phyloP scores from a whole-genome alignment of 805 yeast genomes.

The Kregervanrija fluxuum region DNA sequence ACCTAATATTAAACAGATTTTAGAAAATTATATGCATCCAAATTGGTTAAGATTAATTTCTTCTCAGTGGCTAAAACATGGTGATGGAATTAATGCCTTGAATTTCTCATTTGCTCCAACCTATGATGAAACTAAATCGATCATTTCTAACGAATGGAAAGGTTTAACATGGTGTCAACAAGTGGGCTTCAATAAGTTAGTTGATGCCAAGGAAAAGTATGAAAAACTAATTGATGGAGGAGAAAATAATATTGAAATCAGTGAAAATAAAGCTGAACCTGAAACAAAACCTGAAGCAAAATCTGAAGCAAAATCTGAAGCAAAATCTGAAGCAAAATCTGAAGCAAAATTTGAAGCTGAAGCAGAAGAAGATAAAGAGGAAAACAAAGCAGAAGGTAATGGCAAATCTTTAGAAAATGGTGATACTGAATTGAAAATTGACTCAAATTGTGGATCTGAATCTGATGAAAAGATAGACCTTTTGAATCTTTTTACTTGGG shows the following conservation, averaged over 20 bases:
- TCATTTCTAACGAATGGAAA: constrained; percentile 43
- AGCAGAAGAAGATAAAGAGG: constrained; percentile 5
- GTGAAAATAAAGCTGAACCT: constrained; percentile 2
- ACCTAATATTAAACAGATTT: constrained; percentile 24
- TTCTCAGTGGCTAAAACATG: constrained; percentile 54
- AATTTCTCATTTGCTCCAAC: constrained; percentile 58
- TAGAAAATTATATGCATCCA: constrained; percentile 49
- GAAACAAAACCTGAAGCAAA: no score
- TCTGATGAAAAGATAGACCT: constrained; percentile 18
- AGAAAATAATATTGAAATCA: constrained; percentile 1
- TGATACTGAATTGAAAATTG: not conserved
- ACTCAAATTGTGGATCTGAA: constrained; percentile 1
- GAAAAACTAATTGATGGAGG: not conserved
- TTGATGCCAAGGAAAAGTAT: constrained; percentile 13
- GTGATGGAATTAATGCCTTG: constrained; percentile 27
- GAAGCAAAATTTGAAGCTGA: no score
- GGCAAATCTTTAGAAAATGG: not conserved
- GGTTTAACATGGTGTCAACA: constrained; percentile 49
- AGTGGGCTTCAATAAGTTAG: constrained; percentile 37
- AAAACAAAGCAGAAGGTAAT: not conserved
- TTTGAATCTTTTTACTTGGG: constrained; percentile 22
- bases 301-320: no score
- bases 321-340: no score
- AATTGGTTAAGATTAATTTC: constrained; percentile 60
- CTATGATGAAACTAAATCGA: constrained; percentile 50